Percentiles rank a stretch among this genome's conserved stretches.
phyloP scores from a whole-genome alignment of 2,329 filamentous ascomycete species.

The Penicillium sp. region DNA sequence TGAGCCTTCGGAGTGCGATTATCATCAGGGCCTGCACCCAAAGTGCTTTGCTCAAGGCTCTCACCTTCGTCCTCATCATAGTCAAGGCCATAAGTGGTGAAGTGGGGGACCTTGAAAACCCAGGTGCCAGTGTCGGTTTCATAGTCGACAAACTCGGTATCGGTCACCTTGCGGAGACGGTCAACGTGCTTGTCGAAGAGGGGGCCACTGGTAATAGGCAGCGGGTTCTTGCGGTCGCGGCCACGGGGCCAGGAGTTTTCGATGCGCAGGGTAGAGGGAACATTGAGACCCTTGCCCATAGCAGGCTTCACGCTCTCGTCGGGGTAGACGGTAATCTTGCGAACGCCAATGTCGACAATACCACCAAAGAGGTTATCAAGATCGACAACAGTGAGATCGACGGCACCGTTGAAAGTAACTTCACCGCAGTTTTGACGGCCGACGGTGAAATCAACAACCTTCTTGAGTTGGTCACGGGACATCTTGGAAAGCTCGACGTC shows the following conservation, averaged over 20 bases:
- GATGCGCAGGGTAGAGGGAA: slow-evolving; percentile 84
- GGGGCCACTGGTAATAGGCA: slow-evolving; percentile 66
- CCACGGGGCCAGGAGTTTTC: slow-evolving; percentile 91
- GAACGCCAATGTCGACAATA: slow-evolving; percentile 76
- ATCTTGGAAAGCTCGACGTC: slow-evolving; percentile 77
- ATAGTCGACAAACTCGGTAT: slow-evolving; percentile 84
- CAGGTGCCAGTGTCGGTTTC: slow-evolving; percentile 80
- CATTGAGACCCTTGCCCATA: slow-evolving; percentile 86
- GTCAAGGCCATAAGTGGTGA: slow-evolving; percentile 91
- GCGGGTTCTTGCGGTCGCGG: slow-evolving; percentile 61
- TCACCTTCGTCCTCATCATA: slow-evolving; percentile 70
- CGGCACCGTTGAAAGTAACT: slow-evolving; percentile 79
- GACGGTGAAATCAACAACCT: slow-evolving; percentile 76
- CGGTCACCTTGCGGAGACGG: slow-evolving; percentile 76
- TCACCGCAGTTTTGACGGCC: slow-evolving; percentile 82
- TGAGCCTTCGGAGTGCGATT: slow-evolving; percentile 53
- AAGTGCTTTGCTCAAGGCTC: slow-evolving; percentile 58
- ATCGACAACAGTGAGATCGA: slow-evolving; percentile 80
- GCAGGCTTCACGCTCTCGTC: slow-evolving; percentile 78
- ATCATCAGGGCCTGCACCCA: slow-evolving; percentile 60
- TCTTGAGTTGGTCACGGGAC: slow-evolving; percentile 78
- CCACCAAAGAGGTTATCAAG: slow-evolving; percentile 78
- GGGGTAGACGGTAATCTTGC: slow-evolving; percentile 87
- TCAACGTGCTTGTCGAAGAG: slow-evolving; percentile 80
- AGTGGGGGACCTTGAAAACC: slow-evolving; percentile 94